Percentiles rank a stretch among this genome's conserved stretches.
These are phyloP conservation scores for Phaeomoniella chlamydospora DNA, from an alignment of 2,329 filamentous ascomycete species.

Conservation along the genomic window DNA sequence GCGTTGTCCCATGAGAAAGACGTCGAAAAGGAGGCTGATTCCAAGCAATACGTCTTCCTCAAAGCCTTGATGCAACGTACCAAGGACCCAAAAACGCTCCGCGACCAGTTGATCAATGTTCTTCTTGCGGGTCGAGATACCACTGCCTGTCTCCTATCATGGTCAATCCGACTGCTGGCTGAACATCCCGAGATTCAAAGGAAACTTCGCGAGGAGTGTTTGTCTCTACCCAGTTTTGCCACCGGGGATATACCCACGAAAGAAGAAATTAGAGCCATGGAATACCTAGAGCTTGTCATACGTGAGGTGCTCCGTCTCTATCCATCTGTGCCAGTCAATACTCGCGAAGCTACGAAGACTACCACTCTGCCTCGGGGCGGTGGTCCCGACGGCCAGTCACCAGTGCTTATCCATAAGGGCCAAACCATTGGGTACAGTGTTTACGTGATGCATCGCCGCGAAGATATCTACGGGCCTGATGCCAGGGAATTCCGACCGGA, in stretches of 20 bases:
- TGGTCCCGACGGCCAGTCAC: conserved; percentile 28
- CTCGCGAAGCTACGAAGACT: conserved; percentile 56
- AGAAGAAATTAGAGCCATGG: conserved; percentile 72
- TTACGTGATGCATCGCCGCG: conserved; percentile 35
- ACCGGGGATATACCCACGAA: conserved; percentile 45
- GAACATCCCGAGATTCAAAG: conserved; percentile 51
- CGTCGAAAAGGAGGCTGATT: too few relatives aligned
- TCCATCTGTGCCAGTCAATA: conserved; percentile 66
- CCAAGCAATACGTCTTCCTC: too few relatives aligned
- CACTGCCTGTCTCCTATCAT: conserved; percentile 67
- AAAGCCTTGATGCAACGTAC: conserved; percentile 75
- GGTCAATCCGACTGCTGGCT: conserved; percentile 69
- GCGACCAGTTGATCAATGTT: conserved; percentile 72
- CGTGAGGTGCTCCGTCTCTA: conserved; percentile 69
- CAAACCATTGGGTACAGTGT: conserved; percentile 36
- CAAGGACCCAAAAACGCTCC: conserved; percentile 46
- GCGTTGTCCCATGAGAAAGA: too few relatives aligned
- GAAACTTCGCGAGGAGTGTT: conserved; percentile 49
- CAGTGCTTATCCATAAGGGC: conserved; percentile 31
- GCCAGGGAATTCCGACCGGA: conserved; percentile 32
- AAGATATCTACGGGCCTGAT: conserved; percentile 33
- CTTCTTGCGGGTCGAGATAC: conserved; percentile 74
- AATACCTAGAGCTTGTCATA: conserved; percentile 57
- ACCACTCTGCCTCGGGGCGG: conserved; percentile 59
- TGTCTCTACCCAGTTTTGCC: too few relatives aligned